Conservation (phyloP, 148 eudicot species). For the Selenicereus undatus region DNA sequence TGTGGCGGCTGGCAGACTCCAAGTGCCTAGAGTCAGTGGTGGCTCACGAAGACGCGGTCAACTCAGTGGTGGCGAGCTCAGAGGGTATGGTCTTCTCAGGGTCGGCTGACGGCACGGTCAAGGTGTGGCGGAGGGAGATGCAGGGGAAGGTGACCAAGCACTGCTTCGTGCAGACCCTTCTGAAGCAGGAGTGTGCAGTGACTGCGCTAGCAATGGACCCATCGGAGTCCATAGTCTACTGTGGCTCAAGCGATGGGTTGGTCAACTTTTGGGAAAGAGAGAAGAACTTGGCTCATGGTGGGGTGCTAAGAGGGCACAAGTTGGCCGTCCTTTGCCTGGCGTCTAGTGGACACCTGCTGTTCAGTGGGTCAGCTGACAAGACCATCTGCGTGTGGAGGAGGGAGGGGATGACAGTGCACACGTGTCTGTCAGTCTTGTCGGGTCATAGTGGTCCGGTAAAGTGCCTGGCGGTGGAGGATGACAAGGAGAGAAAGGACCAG, state of each 20-base stretch:
- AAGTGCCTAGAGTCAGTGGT: slow-evolving; percentile 59
- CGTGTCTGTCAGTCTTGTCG: slow-evolving; percentile 44
- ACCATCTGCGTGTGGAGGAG: slow-evolving; percentile 45
- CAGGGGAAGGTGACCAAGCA: slow-evolving; percentile 46
- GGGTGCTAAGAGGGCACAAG: slow-evolving; percentile 28
- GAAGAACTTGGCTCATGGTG: slow-evolving; percentile 15
- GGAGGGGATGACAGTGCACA: slow-evolving; percentile 34
- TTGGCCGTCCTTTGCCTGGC: slow-evolving; percentile 33
- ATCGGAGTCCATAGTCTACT: slow-evolving; percentile 31
- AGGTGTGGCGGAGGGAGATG: slow-evolving; percentile 58
- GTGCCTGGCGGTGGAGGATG: slow-evolving; percentile 64
- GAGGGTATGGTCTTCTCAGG: slow-evolving; percentile 55
- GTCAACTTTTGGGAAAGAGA: slow-evolving; percentile 26
- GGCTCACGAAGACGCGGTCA: slow-evolving; percentile 70
- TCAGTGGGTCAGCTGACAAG: slow-evolving; percentile 55
- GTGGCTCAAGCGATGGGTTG: slow-evolving; percentile 23
- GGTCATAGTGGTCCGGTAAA: slow-evolving; percentile 70
- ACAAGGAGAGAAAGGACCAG: slow-evolving; percentile 15
- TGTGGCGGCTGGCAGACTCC: slow-evolving; percentile 50
- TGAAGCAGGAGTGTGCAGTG: slow-evolving; percentile 65
- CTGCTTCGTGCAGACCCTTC: slow-evolving; percentile 32
- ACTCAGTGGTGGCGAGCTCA: slow-evolving; percentile 39
- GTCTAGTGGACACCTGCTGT: slow-evolving; percentile 38
- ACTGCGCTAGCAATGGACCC: slow-evolving; percentile 55
- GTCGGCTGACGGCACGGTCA: slow-evolving; percentile 69